Percentiles rank a stretch among this genome's conserved stretches.
Evolutionary conservation across 2,329 filamentous ascomycete genomes (phyloP).

Genomic region (Clonostachys solani): DNA sequence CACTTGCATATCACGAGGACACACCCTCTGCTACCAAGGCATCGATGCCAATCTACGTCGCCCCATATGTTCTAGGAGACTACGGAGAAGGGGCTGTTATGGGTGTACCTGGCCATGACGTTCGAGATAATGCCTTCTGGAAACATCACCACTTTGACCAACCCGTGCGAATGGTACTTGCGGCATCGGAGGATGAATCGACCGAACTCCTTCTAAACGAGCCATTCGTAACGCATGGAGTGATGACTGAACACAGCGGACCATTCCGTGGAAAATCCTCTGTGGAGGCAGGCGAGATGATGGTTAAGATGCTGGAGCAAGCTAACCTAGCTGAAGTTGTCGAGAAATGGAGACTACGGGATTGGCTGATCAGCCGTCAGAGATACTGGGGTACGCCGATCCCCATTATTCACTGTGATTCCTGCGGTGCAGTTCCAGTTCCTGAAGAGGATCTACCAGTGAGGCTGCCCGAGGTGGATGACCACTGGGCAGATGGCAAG

Average conservation of each 20-base stretch:
- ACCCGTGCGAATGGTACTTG: slow-evolving; percentile 61
- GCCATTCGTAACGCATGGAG: slow-evolving; percentile 62
- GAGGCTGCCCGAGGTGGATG: slow-evolving; percentile 63
- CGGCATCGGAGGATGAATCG: slow-evolving; percentile 41
- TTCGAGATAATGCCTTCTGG: slow-evolving; percentile 78
- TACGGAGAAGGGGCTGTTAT: slow-evolving; percentile 88
- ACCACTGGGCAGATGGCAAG: slow-evolving; percentile 64
- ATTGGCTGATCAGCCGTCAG: slow-evolving; percentile 91
- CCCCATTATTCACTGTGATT: slow-evolving; percentile 76
- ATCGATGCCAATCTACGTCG: slow-evolving; percentile 71
- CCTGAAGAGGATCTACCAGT: slow-evolving; percentile 75
- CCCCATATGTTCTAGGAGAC: slow-evolving; percentile 79
- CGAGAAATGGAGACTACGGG: slow-evolving; percentile 75
- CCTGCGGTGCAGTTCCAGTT: slow-evolving; percentile 76
- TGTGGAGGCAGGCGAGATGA: slow-evolving; percentile 52
- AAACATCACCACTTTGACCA: slow-evolving; percentile 58
- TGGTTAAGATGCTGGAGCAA: slow-evolving; percentile 52
- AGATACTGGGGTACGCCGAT: slow-evolving; percentile 91
- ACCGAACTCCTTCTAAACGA: slow-evolving; percentile 36
- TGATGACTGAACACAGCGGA: slow-evolving; percentile 63
- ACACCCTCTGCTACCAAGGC: slow-evolving; percentile 46
- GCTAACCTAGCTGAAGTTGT: slow-evolving; percentile 55
- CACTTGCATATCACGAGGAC: slow-evolving; percentile 52
- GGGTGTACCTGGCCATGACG: slow-evolving; percentile 85
- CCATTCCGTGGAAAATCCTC: slow-evolving; percentile 62